Evolutionary conservation across 1,284 basidiomycete species (phyloP), one percentile per base, ranked within the genome.

Genomic region (Malassezia restricta): DNA sequence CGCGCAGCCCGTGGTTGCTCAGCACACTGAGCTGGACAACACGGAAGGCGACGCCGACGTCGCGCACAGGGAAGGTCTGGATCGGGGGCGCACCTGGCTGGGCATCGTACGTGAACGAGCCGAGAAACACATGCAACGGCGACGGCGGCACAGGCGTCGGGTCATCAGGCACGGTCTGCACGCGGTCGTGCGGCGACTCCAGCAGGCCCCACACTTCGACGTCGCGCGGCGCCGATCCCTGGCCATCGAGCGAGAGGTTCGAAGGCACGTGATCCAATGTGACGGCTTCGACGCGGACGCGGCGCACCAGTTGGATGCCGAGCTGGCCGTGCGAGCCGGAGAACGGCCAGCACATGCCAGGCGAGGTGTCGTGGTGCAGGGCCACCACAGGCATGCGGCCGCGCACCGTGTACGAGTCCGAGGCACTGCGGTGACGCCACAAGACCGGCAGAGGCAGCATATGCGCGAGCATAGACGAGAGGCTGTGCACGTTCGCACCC

Each of bases 321-420:
- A 96, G 76, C 65, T 86, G 83, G 3, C 90, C 92, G 42, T 80
- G 73, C 6, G 77, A 66, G 0, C 90, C 90, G 3, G 75, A 76
- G 75, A 96, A 88, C 2, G 92, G 86, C 91, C 91, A 98, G 75
- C 91, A 98, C 58, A 84, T 81, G 2, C 92, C 91, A 24, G 82
- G 81, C 49, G 83, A 79, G 24, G 78, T 78, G 58, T 89, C 86
- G 52, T 86, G 85, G 67, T 90, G 84, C 15, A 96, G 76, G 1
- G 87, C 88, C 0, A 82, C 85, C 40, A 87, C 81, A 0, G 92
- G 88, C 1, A 86, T 81, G 8, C 83, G 81, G 14, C 87, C 90
- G 43, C 83, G 77, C 27, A 52, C 37, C 9, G 44, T 83, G 54
- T 40, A 24, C 38, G 42, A 29, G 20, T n/a, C 31, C 9, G 14